A percentile compares a stretch with the other conserved stretches of the same genome.
Evolutionary conservation across 257 asterid species (phyloP).

Genomic region (Verbascum thapsus): DNA sequence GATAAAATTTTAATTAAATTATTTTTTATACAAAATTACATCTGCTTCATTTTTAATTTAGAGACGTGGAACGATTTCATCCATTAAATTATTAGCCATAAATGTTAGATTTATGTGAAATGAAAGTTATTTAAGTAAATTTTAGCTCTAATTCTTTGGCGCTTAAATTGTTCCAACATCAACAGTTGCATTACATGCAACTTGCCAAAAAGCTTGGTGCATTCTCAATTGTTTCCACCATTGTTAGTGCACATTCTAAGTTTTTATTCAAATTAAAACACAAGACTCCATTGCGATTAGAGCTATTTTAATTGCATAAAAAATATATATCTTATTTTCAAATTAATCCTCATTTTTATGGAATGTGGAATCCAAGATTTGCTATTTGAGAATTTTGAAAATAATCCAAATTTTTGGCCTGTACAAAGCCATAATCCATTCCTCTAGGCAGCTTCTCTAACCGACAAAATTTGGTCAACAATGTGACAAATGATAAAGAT

Average conservation of each 20-base stretch:
- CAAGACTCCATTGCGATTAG: slow-evolving; percentile 26
- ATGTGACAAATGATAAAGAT: too few species aligned
- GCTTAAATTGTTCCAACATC: slow-evolving; percentile 51
- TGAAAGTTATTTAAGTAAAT: too few species aligned
- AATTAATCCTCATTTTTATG: slow-evolving; percentile 35
- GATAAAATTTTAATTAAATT: too few species aligned
- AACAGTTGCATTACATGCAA: slow-evolving; percentile 47
- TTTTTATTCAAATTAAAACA: slow-evolving; percentile 12
- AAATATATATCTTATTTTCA: slow-evolving; percentile 23
- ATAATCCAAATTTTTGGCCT: slow-evolving; percentile 27
- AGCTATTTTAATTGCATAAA: slow-evolving; percentile 42
- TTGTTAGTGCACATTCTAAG: slow-evolving; percentile 1
- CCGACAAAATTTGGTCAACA: too few species aligned
- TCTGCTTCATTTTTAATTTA: too few species aligned
- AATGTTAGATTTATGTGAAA: too few species aligned
- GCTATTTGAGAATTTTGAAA: slow-evolving; percentile 24
- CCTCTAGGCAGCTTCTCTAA: slow-evolving; percentile 24
- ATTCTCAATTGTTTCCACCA: slow-evolving; percentile 34
- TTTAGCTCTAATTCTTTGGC: slow-evolving; percentile 38
- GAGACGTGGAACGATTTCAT: too few species aligned
- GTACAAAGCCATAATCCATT: slow-evolving; percentile 35
- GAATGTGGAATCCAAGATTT: slow-evolving; percentile 40
- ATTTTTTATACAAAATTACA: too few species aligned
- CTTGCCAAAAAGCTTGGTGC: slow-evolving; percentile 30
- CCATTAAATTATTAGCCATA: too few species aligned